Evolutionary conservation across 371 early-diverging fungal species (phyloP).

Genomic region (Circinella umbellata): DNA sequence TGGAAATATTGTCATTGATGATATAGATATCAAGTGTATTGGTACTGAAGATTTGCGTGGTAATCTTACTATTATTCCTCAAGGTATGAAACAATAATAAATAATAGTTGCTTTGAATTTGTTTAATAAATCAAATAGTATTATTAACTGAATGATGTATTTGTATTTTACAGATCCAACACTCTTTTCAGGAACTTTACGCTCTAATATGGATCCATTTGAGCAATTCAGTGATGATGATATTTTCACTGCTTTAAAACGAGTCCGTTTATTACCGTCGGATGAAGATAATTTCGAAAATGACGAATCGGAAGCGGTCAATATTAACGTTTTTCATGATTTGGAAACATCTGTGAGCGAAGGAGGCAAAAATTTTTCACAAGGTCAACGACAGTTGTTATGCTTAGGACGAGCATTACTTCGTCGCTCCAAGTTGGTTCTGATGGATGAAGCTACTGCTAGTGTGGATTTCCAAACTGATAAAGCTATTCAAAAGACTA

Average conservation of each 20-base stretch:
- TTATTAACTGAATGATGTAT: too few species aligned
- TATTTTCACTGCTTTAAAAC: constrained; percentile 69
- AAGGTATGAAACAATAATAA: constrained; percentile 31
- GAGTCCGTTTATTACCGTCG: constrained; percentile 55
- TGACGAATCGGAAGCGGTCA: constrained; percentile 33
- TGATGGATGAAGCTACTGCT: constrained; percentile 84
- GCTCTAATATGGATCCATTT: constrained; percentile 74
- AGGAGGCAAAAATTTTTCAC: constrained; percentile 79
- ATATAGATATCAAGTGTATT: constrained; percentile 73
- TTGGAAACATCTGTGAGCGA: constrained; percentile 53
- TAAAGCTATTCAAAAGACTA: constrained; percentile 66
- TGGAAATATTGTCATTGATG: constrained; percentile 77
- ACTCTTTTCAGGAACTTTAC: constrained; percentile 67
- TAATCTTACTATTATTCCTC: constrained; percentile 76
- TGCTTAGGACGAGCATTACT: constrained; percentile 82
- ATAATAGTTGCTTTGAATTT: neutral
- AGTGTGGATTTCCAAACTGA: constrained; percentile 76
- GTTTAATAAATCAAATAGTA: too few species aligned
- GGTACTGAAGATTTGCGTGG: constrained; percentile 74
- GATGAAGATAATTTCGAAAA: constrained; percentile 19
- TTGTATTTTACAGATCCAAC: constrained; percentile 51
- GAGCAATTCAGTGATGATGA: constrained; percentile 61
- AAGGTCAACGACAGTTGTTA: constrained; percentile 86
- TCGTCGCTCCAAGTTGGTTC: constrained; percentile 41
- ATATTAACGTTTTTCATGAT: constrained; percentile 52